Evolutionary conservation across 805 yeast genomes (phyloP).

Genomic region (Candida ovalis): DNA sequence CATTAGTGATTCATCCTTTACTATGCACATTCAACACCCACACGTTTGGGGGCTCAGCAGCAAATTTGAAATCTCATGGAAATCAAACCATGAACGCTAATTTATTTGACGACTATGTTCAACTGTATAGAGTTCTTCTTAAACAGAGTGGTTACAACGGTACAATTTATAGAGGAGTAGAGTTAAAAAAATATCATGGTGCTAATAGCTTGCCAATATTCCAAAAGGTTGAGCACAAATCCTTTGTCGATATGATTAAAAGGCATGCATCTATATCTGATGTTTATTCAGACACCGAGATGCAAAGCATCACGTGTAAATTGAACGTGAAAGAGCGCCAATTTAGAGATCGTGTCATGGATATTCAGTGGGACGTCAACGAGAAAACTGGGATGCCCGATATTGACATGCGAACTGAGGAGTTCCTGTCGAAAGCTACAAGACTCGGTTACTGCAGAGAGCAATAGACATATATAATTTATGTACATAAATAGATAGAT

Average conservation of each 20-base stretch:
- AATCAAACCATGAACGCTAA: not conserved
- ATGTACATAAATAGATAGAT: too few species aligned
- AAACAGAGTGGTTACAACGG: not conserved
- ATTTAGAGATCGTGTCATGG: not conserved
- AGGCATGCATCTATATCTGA: not conserved
- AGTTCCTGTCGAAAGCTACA: not conserved
- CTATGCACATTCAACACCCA: conserved; percentile 1
- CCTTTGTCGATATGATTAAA: not conserved
- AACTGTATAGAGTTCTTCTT: not conserved
- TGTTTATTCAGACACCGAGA: too few species aligned
- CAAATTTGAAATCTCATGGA: not conserved
- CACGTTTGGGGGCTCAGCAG: not conserved
- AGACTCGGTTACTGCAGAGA: not conserved
- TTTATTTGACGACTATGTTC: not conserved
- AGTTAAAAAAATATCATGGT: not conserved
- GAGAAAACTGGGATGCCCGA: not conserved
- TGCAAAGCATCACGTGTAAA: not conserved
- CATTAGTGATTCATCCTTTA: conserved; percentile 2
- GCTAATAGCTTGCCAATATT: not conserved
- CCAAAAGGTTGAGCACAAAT: not conserved
- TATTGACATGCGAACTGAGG: not conserved
- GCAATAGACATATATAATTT: not conserved
- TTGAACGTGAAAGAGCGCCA: not conserved
- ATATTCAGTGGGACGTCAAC: not conserved
- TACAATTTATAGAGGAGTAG: not conserved